Evolutionary conservation across 495 filamentous ascomycete genomes (phyloP), one percentile per base, ranked within the genome.

Genomic region (Xylaria curta): DNA sequence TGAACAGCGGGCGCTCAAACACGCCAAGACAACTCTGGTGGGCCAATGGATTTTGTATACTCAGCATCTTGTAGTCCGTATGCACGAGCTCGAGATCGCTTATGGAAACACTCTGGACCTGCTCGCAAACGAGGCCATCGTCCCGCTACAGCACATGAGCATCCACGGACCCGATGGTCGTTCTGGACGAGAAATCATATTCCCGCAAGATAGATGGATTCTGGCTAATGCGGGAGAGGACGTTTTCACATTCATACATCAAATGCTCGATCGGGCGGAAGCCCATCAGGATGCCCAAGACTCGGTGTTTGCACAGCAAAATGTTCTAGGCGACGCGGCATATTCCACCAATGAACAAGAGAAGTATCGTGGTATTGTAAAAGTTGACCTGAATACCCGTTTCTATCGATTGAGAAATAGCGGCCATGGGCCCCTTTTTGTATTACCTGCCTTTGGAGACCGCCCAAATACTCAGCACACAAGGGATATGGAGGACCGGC

Each of bases 151-250:
- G 75, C 60, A 78, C 40, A 71, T 84, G 24, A 70, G 76, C 33
- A 17, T 51, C 2, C 67, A 79, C 0, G 83, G 84, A 0, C 79
- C 84, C 0, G 81, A 83, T 24, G 83, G 74, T 13, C 78, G 80
- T 6, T 70, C 73, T 3, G 84, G 82, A 0, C 75, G 83, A 64
- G 79, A 81, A 53, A 72, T 85, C 36, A 81, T 81, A 8, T 85
- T 80, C 67, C 84, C 84, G 4, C 86, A 89, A 76, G 86, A 87
- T 73, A 77, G 81, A 33, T 89, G 80, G 75, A 76, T 89, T n/a
- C 76, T 89, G 6, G 85, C 78, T 46, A 87, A 88, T 70, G 78
- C 82, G 0, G 85, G 85, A 10, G 83, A 85, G 49, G 86, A 87
- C 68, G 76, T 87, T 2, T 84, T 81, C 44, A 66, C 66, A 13